Conservation (phyloP, 2,329 filamentous ascomycete species). For the Fusarium veterinarium region DNA sequence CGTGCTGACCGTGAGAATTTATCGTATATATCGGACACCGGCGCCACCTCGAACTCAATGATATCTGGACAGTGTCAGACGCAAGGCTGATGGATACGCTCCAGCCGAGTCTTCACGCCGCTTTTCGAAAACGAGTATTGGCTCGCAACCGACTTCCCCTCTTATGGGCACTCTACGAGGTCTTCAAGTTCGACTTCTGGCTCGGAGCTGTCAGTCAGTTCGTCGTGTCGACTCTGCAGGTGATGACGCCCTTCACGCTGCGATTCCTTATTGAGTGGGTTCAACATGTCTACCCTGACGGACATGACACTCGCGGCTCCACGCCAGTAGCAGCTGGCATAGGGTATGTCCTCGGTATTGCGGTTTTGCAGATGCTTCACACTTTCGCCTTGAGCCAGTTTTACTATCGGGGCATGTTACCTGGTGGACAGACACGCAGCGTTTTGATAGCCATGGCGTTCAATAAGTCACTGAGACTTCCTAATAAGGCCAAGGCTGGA, state of each 20-base stretch:
- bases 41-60: not conserved
- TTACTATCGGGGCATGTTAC: not conserved
- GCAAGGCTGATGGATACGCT: not conserved
- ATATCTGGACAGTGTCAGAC: not conserved
- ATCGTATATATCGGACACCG: not conserved
- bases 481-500: not conserved
- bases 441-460: not conserved
- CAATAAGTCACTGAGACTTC: not conserved
- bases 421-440: not conserved
- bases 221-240: not conserved
- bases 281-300: not conserved
- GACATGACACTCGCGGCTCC: not conserved
- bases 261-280: not conserved
- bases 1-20: not conserved
- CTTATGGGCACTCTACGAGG: not conserved
- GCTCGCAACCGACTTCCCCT: not conserved
- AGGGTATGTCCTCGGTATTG: not conserved
- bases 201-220: not conserved
- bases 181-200: not conserved
- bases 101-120: not conserved
- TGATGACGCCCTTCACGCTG: not conserved
- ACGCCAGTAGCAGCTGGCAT: not conserved
- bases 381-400: conserved; percentile 1
- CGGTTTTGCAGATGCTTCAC: not conserved
- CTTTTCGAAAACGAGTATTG: not conserved